These are phyloP conservation scores for Euphrasia arctica DNA, from an alignment of 305 asterid genomes.

Conservation along the genomic window DNA sequence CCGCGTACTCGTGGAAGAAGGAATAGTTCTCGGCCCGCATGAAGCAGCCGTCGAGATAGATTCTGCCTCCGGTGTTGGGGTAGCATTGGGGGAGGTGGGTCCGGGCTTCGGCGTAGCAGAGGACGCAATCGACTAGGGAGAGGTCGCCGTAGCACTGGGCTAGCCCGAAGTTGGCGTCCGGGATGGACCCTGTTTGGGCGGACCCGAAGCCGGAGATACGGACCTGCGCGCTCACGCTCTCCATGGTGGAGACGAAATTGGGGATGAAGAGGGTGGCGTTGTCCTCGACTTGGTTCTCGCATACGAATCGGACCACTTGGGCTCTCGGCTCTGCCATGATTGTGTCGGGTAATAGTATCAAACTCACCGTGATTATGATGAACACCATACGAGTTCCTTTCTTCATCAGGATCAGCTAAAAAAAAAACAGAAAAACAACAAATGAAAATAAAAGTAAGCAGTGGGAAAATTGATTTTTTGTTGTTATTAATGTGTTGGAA, in stretches of 20 bases:
- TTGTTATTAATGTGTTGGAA: background rate
- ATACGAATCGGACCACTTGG: conserved; percentile 32
- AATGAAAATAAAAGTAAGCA: no score
- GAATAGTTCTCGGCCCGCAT: conserved; percentile 53
- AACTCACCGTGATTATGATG: conserved; percentile 23
- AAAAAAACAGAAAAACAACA: no score
- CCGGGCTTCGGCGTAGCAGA: conserved; percentile 58
- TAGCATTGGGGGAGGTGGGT: conserved; percentile 53
- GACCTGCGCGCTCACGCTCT: conserved; percentile 45
- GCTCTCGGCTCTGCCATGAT: conserved; percentile 48
- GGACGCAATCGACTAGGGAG: conserved; percentile 45
- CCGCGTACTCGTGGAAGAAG: conserved; percentile 43
- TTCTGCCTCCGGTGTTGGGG: conserved; percentile 46
- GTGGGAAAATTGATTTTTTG: no score
- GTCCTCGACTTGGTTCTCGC: conserved; percentile 36
- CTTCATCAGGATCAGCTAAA: conserved; percentile 22
- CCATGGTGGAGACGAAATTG: conserved; percentile 54
- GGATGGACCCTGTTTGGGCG: conserved; percentile 42
- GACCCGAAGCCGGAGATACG: conserved; percentile 41
- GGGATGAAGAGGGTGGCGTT: conserved; percentile 38
- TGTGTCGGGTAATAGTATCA: conserved; percentile 36
- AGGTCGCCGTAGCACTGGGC: conserved; percentile 77
- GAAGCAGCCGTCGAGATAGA: conserved; percentile 67
- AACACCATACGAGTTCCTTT: conserved; percentile 2
- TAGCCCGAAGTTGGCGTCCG: conserved; percentile 41